Evolutionary conservation across 23 red algal species (phyloP), one percentile per base, ranked within the genome.

Genomic region (Gracilaria caudata): DNA sequence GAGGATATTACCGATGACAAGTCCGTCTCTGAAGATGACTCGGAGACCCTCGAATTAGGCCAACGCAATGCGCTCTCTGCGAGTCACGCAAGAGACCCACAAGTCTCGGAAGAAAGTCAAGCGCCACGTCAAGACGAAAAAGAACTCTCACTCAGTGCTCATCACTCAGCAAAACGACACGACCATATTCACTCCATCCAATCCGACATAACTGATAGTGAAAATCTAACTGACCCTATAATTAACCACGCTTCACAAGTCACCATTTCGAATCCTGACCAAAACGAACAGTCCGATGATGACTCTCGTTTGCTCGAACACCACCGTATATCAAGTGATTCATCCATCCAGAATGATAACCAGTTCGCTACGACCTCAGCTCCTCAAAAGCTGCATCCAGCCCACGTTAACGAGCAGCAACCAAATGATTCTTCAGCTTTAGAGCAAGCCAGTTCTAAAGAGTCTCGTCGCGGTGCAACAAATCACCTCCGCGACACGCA

Each of bases 201-300:
- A 29, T 47, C 70, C 8, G 19, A 75, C 6, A 46, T 75, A 29
- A 47, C 70, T 75, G 33, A 75, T 36, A 49, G 47, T 29, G 16
- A 75, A 24, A 4, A 19, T 6, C 70, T 75, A 49, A 75, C 70
- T 75, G 70, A 75, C 33, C 19, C 38, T 75, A 43, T 75, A 75
- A 75, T 75, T 47, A 24, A 24, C 40, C 61, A 66, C 12, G 13
- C 61, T 35, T 66, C 61, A 37, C 61, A 66, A 37, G 29, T 66
- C 30, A 36, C 61, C 13, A 66, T 36, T 14, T 36, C 61, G 14
- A 66, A 66, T 17, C 30, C 30, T 8, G 61, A 66, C 25, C 32
- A 19, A 35, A 66, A 14, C 13, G 61, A 66, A 16, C 61, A 29
- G 26, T 63, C 58, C 8, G 7, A 28, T 32, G 7, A 2, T 63